phyloP scores from a whole-genome alignment of 2,329 filamentous ascomycete species.

The Hyphodiscus sp. region DNA sequence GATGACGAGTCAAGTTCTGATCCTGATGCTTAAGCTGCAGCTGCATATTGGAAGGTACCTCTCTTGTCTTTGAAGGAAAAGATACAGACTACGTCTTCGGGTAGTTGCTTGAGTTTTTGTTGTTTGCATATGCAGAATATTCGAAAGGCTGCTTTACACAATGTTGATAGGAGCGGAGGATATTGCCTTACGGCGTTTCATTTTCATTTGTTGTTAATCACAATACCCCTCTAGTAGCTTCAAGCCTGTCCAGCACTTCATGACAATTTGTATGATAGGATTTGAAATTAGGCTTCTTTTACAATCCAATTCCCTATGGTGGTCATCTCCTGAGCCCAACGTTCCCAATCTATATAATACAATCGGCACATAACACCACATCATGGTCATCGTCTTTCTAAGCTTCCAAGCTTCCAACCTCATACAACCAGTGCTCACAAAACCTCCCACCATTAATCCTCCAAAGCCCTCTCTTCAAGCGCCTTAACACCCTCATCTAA shows the following conservation, averaged over 20 bases:
- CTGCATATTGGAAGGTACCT: neutral
- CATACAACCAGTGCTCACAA: neutral
- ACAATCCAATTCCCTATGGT: neutral
- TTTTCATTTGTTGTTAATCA: neutral
- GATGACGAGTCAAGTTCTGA: conserved; percentile 18
- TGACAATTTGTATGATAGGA: neutral
- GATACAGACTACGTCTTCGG: neutral
- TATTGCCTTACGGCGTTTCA: neutral
- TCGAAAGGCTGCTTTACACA: too few relatives aligned
- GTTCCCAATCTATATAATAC: neutral
- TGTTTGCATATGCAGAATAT: neutral
- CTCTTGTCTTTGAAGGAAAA: neutral
- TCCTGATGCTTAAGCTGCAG: conserved; percentile 15
- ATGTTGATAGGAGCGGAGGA: neutral
- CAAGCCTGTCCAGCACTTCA: neutral
- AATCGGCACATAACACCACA: neutral
- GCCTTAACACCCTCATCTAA: conserved; percentile 37
- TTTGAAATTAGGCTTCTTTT: neutral
- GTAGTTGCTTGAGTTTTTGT: neutral
- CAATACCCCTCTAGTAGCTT: neutral
- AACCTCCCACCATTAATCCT: conserved; percentile 25
- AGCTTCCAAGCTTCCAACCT: too few relatives aligned
- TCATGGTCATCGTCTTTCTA: neutral
- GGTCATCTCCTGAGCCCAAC: neutral
- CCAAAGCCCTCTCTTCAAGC: conserved; percentile 35